Evolutionary conservation across 805 yeast species (phyloP).

Genomic region (Yamadazyma endophytica): DNA sequence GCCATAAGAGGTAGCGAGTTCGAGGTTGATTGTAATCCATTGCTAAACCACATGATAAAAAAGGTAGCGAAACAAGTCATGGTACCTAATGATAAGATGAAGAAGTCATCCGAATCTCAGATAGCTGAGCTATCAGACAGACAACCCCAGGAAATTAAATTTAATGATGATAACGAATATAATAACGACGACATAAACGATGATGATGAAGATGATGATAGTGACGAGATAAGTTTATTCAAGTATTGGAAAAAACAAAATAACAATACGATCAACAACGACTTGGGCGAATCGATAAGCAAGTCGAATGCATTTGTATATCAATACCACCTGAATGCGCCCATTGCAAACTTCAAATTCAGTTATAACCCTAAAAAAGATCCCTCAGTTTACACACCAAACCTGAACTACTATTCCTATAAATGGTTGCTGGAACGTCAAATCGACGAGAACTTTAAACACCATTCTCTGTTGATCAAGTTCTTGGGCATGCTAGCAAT

Average conservation of each 20-base stretch:
- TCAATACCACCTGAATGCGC: constrained; percentile 26
- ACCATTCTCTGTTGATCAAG: constrained; percentile 34
- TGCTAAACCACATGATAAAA: constrained; percentile 28
- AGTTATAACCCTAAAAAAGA: constrained; percentile 25
- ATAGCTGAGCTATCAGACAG: neutral
- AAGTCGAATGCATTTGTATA: constrained; percentile 26
- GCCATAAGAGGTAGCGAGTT: constrained; percentile 35
- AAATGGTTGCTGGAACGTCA: constrained; percentile 27
- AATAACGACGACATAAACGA: constrained; percentile 7
- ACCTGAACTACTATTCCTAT: constrained; percentile 30
- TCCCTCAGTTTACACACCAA: constrained; percentile 25
- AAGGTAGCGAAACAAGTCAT: constrained; percentile 27
- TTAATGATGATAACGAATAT: constrained; percentile 2
- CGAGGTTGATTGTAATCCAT: constrained; percentile 29
- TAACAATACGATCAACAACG: constrained; percentile 25
- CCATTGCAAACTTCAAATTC: constrained; percentile 30
- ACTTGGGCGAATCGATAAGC: constrained; percentile 21
- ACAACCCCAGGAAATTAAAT: neutral
- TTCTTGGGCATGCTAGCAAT: constrained; percentile 33
- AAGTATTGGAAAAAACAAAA: constrained; percentile 34
- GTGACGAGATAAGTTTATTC: constrained; percentile 24
- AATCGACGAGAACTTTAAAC: constrained; percentile 20
- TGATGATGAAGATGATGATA: constrained; percentile 12
- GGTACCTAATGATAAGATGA: constrained; percentile 22
- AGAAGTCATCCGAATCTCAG: constrained; percentile 13